phyloP scores from a whole-genome alignment of 177 flowering plant species.

The Vitis hybrid region DNA sequence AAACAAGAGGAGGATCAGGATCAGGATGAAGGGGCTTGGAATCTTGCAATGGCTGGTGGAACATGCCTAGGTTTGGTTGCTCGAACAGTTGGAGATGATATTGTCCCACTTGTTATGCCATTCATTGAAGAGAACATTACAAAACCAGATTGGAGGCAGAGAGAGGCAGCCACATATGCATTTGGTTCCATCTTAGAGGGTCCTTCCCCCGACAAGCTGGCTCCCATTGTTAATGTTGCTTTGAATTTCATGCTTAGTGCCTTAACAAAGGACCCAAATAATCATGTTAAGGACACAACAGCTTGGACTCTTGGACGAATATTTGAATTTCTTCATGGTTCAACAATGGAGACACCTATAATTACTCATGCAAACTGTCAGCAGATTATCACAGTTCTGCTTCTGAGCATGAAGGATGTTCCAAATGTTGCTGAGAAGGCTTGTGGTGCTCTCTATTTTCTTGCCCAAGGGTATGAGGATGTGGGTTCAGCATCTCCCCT shows the following conservation, averaged over 20 bases:
- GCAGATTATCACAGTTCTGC: slow-evolving; percentile 61
- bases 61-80: slow-evolving; percentile 81
- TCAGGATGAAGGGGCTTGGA: slow-evolving; percentile 79
- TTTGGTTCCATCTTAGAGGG: slow-evolving; percentile 81
- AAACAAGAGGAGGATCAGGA: slow-evolving; percentile 85
- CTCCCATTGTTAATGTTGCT: slow-evolving; percentile 58
- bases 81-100: slow-evolving; percentile 72
- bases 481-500: slow-evolving; percentile 51
- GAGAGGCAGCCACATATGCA: slow-evolving; percentile 85
- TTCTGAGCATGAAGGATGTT: slow-evolving; percentile 67
- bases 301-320: slow-evolving; percentile 83
- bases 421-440: slow-evolving; percentile 79
- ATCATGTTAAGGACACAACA: slow-evolving; percentile 77
- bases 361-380: slow-evolving; percentile 59
- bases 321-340: slow-evolving; percentile 73
- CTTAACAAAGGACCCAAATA: slow-evolving; percentile 59
- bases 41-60: slow-evolving; percentile 82
- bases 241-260: slow-evolving; percentile 66
- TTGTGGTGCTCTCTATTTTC: slow-evolving; percentile 78
- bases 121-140: slow-evolving; percentile 66
- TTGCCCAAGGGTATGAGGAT: slow-evolving; percentile 73
- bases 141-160: slow-evolving; percentile 69
- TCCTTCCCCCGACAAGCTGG: slow-evolving; percentile 65
- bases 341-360: slow-evolving; percentile 48
- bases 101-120: slow-evolving; percentile 75